Evolutionary conservation across 1,284 basidiomycete genomes (phyloP), one percentile per base, ranked within the genome.

Genomic region (Melampsora americana): DNA sequence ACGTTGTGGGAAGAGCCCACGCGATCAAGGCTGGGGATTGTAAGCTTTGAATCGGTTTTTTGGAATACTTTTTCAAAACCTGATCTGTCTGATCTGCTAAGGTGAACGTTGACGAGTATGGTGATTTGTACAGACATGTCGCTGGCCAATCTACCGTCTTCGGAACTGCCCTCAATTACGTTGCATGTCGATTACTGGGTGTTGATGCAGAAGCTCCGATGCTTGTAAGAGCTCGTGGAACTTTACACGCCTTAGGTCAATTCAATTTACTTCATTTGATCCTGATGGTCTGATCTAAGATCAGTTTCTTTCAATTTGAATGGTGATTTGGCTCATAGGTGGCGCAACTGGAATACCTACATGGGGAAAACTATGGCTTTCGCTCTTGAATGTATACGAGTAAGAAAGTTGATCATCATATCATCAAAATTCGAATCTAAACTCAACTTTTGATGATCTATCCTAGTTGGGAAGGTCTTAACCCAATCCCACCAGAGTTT

Each of bases 281-380:
- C 23, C 5, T n/a, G n/a, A n/a, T n/a, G n/a, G 74, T 59, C 2
- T 60, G n/a, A 18, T n/a, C 48, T 1, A 5, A n/a, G n/a, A n/a
- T n/a, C n/a, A n/a, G n/a, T n/a, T 77, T 20, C 77, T 70, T 1
- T 79, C 78, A 69, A 61, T 70, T 12, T 73, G 75, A 5, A 79
- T 79, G 80, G 61, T 60, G n/a, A 35, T 26, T 48, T n/a, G 42
- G 23, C 4, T n/a, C 2, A 30, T 60, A 91, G 91, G 92, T 23
- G 93, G 93, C 23, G 92, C 93, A 0, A 87, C 88, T 1, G 89
- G 88, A 32, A 88, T 89, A 30, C 95, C 95, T 0, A 87, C 91
- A 0, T 99, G 96, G 96, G 96, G 95, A 20, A 99, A 98, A 84
- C 92, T 95, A 80, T 99, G 95, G 96, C 85, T 99, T 48, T 90